Conservation (phyloP, 805 yeast genomes). For the Pichia cephalocereana region DNA sequence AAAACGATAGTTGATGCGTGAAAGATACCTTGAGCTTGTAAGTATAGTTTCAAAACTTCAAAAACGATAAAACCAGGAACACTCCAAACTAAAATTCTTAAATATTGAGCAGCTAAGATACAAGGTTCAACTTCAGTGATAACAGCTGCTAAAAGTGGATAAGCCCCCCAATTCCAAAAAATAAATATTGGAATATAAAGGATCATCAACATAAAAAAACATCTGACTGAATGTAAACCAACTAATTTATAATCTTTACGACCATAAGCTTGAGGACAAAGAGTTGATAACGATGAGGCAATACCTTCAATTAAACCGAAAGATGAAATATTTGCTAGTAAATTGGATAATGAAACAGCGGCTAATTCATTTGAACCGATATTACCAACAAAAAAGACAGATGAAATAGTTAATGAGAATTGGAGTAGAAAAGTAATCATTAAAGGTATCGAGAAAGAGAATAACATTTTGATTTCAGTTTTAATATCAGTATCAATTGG, state of each 20-base stretch:
- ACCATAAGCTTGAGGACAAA: slow-evolving; percentile 55
- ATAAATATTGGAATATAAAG: slow-evolving; percentile 33
- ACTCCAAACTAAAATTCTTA: slow-evolving; percentile 39
- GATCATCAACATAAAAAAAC: slow-evolving; percentile 35
- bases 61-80: slow-evolving; percentile 48
- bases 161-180: slow-evolving; percentile 32
- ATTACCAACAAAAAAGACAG: slow-evolving; percentile 50
- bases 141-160: slow-evolving; percentile 23
- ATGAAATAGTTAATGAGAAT: slow-evolving; percentile 43
- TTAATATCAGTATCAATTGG: slow-evolving; percentile 34
- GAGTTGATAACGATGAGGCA: slow-evolving; percentile 47
- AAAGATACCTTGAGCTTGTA: slow-evolving; percentile 52
- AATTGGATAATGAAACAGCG: slow-evolving; percentile 49
- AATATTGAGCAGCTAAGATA: slow-evolving; percentile 37
- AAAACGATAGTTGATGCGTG: slow-evolving; percentile 47
- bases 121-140: slow-evolving; percentile 42
- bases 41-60: slow-evolving; percentile 46
- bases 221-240: slow-evolving; percentile 42
- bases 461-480: slow-evolving; percentile 31
- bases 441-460: slow-evolving; percentile 39
- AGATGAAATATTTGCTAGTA: slow-evolving; percentile 48
- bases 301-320: slow-evolving; percentile 50
- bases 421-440: slow-evolving; percentile 46
- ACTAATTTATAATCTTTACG: slow-evolving; percentile 41
- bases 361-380: slow-evolving; percentile 50